phyloP scores from a whole-genome alignment of 2,329 filamentous ascomycete species.

The Raffaelea ambrosiae region DNA sequence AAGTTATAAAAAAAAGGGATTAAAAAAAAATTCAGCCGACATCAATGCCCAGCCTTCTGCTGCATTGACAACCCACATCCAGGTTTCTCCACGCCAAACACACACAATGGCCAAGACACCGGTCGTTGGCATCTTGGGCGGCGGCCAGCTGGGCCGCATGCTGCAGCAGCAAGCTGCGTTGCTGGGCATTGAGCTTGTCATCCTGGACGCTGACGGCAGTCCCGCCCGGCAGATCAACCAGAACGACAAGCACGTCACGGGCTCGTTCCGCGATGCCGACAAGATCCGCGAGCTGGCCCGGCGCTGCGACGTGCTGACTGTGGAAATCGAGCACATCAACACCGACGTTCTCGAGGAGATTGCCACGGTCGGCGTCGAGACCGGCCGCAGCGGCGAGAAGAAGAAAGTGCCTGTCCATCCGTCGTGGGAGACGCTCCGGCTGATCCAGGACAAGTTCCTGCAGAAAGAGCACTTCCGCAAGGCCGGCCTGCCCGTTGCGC shows the following conservation, averaged over 20 bases:
- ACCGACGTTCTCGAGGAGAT: slow-evolving; percentile 85
- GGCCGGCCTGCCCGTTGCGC: slow-evolving; percentile 62
- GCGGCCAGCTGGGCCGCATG: slow-evolving; percentile 85
- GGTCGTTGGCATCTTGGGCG: slow-evolving; percentile 42
- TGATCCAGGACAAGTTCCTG: slow-evolving; percentile 87
- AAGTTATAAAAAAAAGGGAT: too few relatives aligned
- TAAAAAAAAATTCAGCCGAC: too few relatives aligned
- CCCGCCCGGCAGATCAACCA: slow-evolving; percentile 74
- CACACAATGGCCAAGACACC: neutral
- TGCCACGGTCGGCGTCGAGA: slow-evolving; percentile 50
- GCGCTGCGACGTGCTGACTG: slow-evolving; percentile 71
- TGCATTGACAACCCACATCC: too few relatives aligned
- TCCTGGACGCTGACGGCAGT: slow-evolving; percentile 68
- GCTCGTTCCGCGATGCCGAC: slow-evolving; percentile 77
- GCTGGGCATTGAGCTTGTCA: slow-evolving; percentile 68
- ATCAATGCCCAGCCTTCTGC: too few relatives aligned
- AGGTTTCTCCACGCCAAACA: too few relatives aligned
- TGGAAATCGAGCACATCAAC: slow-evolving; percentile 93
- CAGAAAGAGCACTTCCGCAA: slow-evolving; percentile 75
- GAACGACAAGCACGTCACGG: slow-evolving; percentile 65
- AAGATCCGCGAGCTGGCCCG: slow-evolving; percentile 74
- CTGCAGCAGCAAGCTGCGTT: slow-evolving; percentile 72
- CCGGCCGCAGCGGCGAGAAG: slow-evolving; percentile 21
- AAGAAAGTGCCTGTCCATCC: slow-evolving; percentile 62
- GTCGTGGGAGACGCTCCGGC: slow-evolving; percentile 75